Evolutionary conservation across 495 filamentous ascomycete genomes (phyloP).

Genomic region (Penicillium lividum): DNA sequence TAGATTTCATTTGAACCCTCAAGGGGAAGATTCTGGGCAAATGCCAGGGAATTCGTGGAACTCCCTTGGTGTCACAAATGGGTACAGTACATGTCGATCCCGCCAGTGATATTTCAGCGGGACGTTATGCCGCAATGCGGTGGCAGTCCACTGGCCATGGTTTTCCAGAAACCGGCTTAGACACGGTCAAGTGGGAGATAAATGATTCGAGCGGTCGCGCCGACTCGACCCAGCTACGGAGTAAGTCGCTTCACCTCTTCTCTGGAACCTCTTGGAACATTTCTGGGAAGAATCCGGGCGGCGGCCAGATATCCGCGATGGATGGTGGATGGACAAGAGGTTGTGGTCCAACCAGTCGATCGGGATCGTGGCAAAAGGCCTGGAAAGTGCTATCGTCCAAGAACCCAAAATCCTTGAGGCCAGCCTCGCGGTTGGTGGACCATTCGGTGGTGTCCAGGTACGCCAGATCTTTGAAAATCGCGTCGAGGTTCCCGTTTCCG

Average conservation of each 20-base stretch:
- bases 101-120: background rate
- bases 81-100: background rate
- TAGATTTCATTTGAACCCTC: background rate
- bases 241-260: slow-evolving; percentile 31
- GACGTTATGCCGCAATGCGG: background rate
- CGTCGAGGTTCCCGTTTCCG: slow-evolving; percentile 47
- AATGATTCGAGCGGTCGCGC: too few species aligned
- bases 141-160: background rate
- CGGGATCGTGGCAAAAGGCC: slow-evolving; percentile 55
- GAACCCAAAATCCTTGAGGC: slow-evolving; percentile 62
- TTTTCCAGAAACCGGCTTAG: background rate
- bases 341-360: slow-evolving; percentile 45
- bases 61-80: background rate
- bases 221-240: too few species aligned
- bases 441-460: slow-evolving; percentile 61
- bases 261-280: slow-evolving; percentile 40
- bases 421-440: slow-evolving; percentile 53
- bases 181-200: background rate
- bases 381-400: slow-evolving; percentile 55
- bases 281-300: slow-evolving; percentile 49
- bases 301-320: slow-evolving; percentile 51
- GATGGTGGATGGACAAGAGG: slow-evolving; percentile 47
- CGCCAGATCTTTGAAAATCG: slow-evolving; percentile 64
- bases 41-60: background rate
- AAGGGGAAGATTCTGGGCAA: background rate